phyloP scores from a whole-genome alignment of 129 eudicot species.

The Centaurea solstitialis region DNA sequence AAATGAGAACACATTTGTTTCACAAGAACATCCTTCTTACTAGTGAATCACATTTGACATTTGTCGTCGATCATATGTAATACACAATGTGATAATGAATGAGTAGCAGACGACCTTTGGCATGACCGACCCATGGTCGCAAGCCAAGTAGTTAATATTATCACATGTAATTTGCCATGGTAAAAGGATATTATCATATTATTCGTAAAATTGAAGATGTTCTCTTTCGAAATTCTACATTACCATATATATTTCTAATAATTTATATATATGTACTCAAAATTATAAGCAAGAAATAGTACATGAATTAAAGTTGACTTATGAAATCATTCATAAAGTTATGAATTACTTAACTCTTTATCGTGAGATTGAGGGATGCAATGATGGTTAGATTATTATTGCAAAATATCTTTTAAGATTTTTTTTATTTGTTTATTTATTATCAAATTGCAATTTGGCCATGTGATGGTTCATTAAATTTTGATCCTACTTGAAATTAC shows the following conservation, averaged over 20 bases:
- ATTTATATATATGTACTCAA: not conserved
- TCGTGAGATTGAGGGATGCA: slow-evolving; percentile 21
- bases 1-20: not conserved
- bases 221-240: not conserved
- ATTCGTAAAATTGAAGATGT: not conserved
- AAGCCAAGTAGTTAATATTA: not conserved
- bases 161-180: not conserved
- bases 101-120: not conserved
- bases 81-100: not conserved
- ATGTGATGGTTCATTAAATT: slow-evolving; percentile 27
- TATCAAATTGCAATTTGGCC: slow-evolving; percentile 26
- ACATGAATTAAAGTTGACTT: slow-evolving; percentile 14
- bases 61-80: too few relatives aligned
- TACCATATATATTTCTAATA: not conserved
- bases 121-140: not conserved
- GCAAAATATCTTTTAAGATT: slow-evolving; percentile 17
- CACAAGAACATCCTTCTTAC: too few relatives aligned
- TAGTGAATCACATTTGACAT: too few relatives aligned
- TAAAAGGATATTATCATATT: not conserved
- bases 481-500: slow-evolving; percentile 2
- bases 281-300: not conserved
- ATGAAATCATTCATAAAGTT: not conserved
- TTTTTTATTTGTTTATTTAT: not conserved
- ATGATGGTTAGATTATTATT: slow-evolving; percentile 9
- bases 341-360: slow-evolving; percentile 4